Evolutionary conservation across 768 basidiomycete species (phyloP).

Genomic region (Serendipita vermifera): DNA sequence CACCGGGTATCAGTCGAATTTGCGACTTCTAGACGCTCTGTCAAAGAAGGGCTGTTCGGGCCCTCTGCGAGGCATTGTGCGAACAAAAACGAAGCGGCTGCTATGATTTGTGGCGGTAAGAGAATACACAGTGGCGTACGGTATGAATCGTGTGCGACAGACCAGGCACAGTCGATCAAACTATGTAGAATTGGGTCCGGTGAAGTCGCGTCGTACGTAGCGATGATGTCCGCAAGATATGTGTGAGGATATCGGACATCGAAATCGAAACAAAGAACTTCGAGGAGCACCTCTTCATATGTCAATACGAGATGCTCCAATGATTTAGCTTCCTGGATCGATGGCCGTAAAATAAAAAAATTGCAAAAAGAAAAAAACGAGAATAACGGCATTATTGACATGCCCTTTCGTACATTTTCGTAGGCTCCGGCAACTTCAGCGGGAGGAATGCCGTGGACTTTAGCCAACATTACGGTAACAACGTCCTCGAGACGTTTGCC

Average conservation of each 20-base stretch:
- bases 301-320: slow-evolving; percentile 54
- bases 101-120: slow-evolving; percentile 54
- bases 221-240: slow-evolving; percentile 59
- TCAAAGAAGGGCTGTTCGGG: slow-evolving; percentile 57
- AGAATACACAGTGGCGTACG: slow-evolving; percentile 68
- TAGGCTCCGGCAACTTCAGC: slow-evolving; percentile 24
- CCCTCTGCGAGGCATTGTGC: slow-evolving; percentile 62
- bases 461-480: slow-evolving; percentile 58
- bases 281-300: slow-evolving; percentile 66
- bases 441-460: slow-evolving; percentile 43
- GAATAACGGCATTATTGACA: background rate
- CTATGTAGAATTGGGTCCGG: slow-evolving; percentile 27
- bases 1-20: background rate
- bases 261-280: slow-evolving; percentile 79
- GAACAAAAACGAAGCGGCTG: slow-evolving; percentile 64
- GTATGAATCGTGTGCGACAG: slow-evolving; percentile 78
- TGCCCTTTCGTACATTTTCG: background rate
- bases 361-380: slow-evolving; percentile 7
- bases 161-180: slow-evolving; percentile 58
- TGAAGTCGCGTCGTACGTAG: slow-evolving; percentile 4
- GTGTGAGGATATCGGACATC: slow-evolving; percentile 65
- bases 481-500: slow-evolving; percentile 79
- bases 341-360: slow-evolving; percentile 7
- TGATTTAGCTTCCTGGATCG: slow-evolving; percentile 55
- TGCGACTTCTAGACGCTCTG: slow-evolving; percentile 41